Base-by-base conservation (phyloP, 768 basidiomycete species). In the Cyathus striatus region DNA sequence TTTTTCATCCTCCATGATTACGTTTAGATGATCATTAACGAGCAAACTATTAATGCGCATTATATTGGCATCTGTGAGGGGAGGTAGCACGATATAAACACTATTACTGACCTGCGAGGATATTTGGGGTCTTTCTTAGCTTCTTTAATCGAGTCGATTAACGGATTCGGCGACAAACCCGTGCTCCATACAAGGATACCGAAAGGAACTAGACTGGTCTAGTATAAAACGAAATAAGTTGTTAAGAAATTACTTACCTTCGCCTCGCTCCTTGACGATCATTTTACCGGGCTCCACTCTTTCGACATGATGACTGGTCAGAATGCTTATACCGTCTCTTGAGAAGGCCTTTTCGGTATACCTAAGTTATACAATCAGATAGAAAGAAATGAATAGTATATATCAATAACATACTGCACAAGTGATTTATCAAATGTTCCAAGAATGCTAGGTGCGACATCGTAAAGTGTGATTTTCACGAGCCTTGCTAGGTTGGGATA, bases 151-250 rank as follows among this genome's bases (percentile, higher is more conserved):
- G 75, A 70, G 46, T 73, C 62, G 40, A 92, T 74, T 21, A 93
- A 65, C 5, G 91, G 90, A 56, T 92, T 93, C 3, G 88, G 79
- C 4, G 87, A 75, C 2, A 93, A 68, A 2, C 90, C 91, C 2
- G 91, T 93, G 47, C 82, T 85, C 90, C 90, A 93, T 13, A 93
- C 88, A 9, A 90, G 73, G 17, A 93, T 66, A 20, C 91, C 90
- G 58, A 84, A 88, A 5, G 79, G 81, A 26, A 90, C 89, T 89
- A 46, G 10, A 46, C 27, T 23, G 23, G 21, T 17, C 6, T 27
- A 14, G 38, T 37, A 7, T 10, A 40, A 20, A n/a, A n/a, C n/a
- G n/a, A n/a, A n/a, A 42, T 18, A 42, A 10, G 13, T 23, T 42
- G 13, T 20, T 27, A 9, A 42, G 12, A 10, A 42, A 27, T 16